Evolutionary conservation across 1,284 basidiomycete species (phyloP).

Genomic region (Coniophora puteana): DNA sequence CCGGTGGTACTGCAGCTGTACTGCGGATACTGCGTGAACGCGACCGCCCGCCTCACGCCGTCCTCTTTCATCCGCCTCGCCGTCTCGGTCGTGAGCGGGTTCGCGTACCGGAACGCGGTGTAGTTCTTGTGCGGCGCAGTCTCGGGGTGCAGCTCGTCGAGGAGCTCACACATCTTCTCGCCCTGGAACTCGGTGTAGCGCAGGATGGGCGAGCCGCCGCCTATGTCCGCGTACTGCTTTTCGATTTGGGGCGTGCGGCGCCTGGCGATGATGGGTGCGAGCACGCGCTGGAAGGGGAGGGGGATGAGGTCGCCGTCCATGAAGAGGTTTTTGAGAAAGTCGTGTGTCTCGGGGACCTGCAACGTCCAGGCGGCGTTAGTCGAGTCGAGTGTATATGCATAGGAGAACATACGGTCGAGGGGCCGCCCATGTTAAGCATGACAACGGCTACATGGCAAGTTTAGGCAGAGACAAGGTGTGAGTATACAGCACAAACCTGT

Average conservation of each 20-base stretch:
- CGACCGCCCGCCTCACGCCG: slow-evolving; percentile 89
- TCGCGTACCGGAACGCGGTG: slow-evolving; percentile 91
- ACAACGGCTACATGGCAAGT: slow-evolving; percentile 67
- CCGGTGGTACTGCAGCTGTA: slow-evolving; percentile 99
- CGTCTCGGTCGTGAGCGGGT: slow-evolving; percentile 84
- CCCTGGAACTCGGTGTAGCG: slow-evolving; percentile 90
- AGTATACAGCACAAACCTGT: slow-evolving; percentile 19
- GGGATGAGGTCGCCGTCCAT: slow-evolving; percentile 96
- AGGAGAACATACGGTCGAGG: slow-evolving; percentile 70
- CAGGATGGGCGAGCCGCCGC: slow-evolving; percentile 97
- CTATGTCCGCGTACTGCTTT: slow-evolving; percentile 92
- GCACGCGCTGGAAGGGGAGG: slow-evolving; percentile 84
- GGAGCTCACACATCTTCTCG: slow-evolving; percentile 82
- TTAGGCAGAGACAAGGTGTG: slow-evolving; percentile 1
- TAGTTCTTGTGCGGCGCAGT: slow-evolving; percentile 97
- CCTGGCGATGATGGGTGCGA: slow-evolving; percentile 88
- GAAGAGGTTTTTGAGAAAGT: slow-evolving; percentile 93
- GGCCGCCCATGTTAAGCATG: slow-evolving; percentile 99
- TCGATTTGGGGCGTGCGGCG: slow-evolving; percentile 95
- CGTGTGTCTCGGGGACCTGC: slow-evolving; percentile 81
- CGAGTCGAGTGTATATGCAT: background rate
- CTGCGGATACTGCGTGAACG: slow-evolving; percentile 99
- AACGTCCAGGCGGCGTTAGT: slow-evolving; percentile 9
- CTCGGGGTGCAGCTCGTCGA: slow-evolving; percentile 90
- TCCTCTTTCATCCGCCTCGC: slow-evolving; percentile 85